A percentile compares a stretch with the other conserved stretches of the same genome.
Evolutionary conservation across 2,329 filamentous ascomycete genomes (phyloP).

Genomic region (Paracamarosporium sp.): DNA sequence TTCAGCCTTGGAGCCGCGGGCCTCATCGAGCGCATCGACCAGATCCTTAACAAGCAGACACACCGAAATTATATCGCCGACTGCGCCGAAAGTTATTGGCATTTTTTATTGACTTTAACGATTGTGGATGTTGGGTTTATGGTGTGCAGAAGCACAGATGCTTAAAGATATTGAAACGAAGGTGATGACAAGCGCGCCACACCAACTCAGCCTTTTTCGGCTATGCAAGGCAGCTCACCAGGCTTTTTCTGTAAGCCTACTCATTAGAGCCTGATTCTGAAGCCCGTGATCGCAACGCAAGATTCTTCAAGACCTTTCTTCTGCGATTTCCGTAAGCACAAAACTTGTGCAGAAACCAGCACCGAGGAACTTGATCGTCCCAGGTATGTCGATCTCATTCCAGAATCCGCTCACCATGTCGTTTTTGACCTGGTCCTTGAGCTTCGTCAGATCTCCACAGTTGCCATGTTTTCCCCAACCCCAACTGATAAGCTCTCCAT

Average conservation of each 20-base stretch:
- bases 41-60: conserved; percentile 36
- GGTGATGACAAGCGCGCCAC: neutral
- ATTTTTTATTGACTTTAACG: neutral
- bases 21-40: conserved; percentile 33
- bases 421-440: conserved; percentile 24
- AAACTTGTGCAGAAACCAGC: conserved; percentile 40
- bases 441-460: conserved; percentile 65
- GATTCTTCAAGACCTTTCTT: neutral
- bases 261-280: neutral
- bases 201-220: neutral
- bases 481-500: conserved; percentile 78
- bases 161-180: no score
- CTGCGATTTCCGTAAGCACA: conserved; percentile 21
- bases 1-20: conserved; percentile 34
- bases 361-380: conserved; percentile 26
- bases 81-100: conserved; percentile 34
- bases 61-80: conserved; percentile 40
- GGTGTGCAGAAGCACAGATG: neutral
- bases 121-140: neutral
- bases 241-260: neutral
- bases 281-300: neutral
- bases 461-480: conserved; percentile 99
- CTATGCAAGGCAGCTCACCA: conserved; percentile 1
- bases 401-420: conserved; percentile 38
- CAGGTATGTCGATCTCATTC: conserved; percentile 34